phyloP scores from a whole-genome alignment of 768 basidiomycete genomes.

The Lyophyllum semitale region DNA sequence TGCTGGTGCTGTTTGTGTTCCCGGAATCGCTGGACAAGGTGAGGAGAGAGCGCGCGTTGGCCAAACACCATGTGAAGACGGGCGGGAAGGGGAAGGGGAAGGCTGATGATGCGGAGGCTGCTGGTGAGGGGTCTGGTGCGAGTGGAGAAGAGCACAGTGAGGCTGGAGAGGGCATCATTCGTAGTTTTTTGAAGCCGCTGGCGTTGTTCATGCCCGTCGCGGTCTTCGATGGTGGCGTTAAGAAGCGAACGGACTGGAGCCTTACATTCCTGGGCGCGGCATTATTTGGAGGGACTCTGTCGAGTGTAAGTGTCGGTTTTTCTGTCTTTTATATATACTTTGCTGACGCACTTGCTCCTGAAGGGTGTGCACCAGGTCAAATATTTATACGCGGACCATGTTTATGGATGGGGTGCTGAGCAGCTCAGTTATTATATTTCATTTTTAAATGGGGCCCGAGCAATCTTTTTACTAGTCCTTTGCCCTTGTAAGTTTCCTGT shows the following conservation, averaged over 20 bases:
- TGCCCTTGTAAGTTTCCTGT: constrained; percentile 35
- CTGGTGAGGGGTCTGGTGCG: constrained; percentile 18
- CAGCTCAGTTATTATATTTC: constrained; percentile 80
- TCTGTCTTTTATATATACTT: not conserved
- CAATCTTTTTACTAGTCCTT: constrained; percentile 56
- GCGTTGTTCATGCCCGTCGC: constrained; percentile 67
- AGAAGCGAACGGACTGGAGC: constrained; percentile 73
- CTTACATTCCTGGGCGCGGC: constrained; percentile 68
- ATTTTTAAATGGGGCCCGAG: constrained; percentile 61
- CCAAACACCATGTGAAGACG: constrained; percentile 29
- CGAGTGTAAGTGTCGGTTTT: constrained; percentile 51
- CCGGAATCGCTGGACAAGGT: constrained; percentile 58
- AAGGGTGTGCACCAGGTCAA: constrained; percentile 82
- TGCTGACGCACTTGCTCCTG: not conserved
- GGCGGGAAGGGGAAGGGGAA: constrained; percentile 23
- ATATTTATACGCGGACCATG: constrained; percentile 76
- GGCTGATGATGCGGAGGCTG: constrained; percentile 15
- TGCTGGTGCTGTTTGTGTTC: constrained; percentile 71
- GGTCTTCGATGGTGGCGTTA: constrained; percentile 41
- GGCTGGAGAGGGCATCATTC: constrained; percentile 30
- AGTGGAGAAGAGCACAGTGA: not conserved
- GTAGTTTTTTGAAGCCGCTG: constrained; percentile 56
- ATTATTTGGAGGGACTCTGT: constrained; percentile 63
- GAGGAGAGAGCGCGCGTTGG: constrained; percentile 34
- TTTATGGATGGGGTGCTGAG: constrained; percentile 72